Evolutionary conservation across 345 rosid genomes (phyloP).

Genomic region (Chamaenerion angustifolium): DNA sequence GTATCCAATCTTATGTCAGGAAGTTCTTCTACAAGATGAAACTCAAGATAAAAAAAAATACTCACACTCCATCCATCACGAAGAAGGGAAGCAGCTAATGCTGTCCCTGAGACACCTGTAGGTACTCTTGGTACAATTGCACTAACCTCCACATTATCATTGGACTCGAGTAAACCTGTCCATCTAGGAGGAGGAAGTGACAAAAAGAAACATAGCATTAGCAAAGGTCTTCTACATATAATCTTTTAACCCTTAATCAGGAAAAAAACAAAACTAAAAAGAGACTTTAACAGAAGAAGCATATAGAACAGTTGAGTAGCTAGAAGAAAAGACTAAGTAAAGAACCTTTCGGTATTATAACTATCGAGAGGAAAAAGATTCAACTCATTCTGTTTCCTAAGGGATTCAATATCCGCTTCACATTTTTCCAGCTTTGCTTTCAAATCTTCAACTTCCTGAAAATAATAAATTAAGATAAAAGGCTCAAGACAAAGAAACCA

Average conservation of each 20-base stretch:
- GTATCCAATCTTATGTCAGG: background rate
- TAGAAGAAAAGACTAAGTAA: conserved; percentile 1
- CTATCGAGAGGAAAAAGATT: conserved; percentile 56
- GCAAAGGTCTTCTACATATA: too few relatives aligned
- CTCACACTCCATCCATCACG: conserved; percentile 99
- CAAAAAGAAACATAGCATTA: background rate
- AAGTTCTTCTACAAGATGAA: too few relatives aligned
- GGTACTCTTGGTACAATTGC: conserved; percentile 61
- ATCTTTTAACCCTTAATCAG: too few relatives aligned
- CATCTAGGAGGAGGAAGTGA: conserved; percentile 20
- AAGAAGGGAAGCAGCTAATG: conserved; percentile 84
- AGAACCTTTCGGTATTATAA: conserved; percentile 44
- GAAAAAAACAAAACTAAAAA: too few relatives aligned
- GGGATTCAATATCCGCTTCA: conserved; percentile 67
- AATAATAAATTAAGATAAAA: background rate
- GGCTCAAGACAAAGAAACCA: background rate
- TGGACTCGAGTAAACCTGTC: conserved; percentile 20
- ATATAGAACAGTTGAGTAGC: too few relatives aligned
- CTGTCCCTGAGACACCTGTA: conserved; percentile 84
- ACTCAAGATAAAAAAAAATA: background rate
- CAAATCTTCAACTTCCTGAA: conserved; percentile 56
- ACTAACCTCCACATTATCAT: conserved; percentile 30
- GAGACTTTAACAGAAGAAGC: too few relatives aligned
- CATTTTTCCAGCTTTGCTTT: conserved; percentile 55
- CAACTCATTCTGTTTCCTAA: conserved; percentile 57